phyloP scores from a whole-genome alignment of 2,329 filamentous ascomycete species.

The Plenodomus biglobosus region DNA sequence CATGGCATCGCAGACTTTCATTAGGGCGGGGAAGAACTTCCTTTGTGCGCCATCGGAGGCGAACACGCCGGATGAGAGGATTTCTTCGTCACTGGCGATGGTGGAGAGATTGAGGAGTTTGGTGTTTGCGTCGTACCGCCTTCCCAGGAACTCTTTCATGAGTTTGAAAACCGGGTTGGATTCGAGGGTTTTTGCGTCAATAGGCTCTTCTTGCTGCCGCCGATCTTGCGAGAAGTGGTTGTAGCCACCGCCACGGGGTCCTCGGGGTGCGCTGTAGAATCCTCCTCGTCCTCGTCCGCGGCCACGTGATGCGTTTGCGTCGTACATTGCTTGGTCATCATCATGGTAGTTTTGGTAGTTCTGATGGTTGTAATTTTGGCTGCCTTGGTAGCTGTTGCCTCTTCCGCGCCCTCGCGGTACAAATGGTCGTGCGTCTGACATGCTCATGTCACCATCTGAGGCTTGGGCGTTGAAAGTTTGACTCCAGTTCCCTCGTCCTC shows the following conservation, averaged over 20 bases:
- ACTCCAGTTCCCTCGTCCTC: conserved; percentile 12
- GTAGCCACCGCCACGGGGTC: conserved; percentile 11
- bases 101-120: conserved; percentile 85
- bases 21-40: conserved; percentile 90
- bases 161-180: conserved; percentile 55
- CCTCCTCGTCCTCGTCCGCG: conserved; percentile 22
- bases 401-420: conserved; percentile 11
- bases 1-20: conserved; percentile 77
- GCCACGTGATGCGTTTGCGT: conserved; percentile 16
- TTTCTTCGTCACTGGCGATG: conserved; percentile 69
- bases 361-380: neutral
- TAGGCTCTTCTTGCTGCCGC: conserved; percentile 78
- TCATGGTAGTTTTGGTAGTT: conserved; percentile 4
- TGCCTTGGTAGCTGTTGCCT: conserved; percentile 8
- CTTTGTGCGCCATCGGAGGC: conserved; percentile 68
- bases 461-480: conserved; percentile 4
- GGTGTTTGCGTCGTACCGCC: conserved; percentile 68
- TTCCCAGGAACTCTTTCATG: conserved; percentile 69
- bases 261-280: conserved; percentile 1
- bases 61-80: conserved; percentile 76
- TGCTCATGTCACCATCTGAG: conserved; percentile 11
- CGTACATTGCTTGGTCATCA: conserved; percentile 16
- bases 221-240: conserved; percentile 45
- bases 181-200: conserved; percentile 43
- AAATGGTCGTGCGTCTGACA: conserved; percentile 8